Evolutionary conservation across 2,329 filamentous ascomycete species (phyloP), one percentile per base, ranked within the genome.

Genomic region (Cercospora berteroae): DNA sequence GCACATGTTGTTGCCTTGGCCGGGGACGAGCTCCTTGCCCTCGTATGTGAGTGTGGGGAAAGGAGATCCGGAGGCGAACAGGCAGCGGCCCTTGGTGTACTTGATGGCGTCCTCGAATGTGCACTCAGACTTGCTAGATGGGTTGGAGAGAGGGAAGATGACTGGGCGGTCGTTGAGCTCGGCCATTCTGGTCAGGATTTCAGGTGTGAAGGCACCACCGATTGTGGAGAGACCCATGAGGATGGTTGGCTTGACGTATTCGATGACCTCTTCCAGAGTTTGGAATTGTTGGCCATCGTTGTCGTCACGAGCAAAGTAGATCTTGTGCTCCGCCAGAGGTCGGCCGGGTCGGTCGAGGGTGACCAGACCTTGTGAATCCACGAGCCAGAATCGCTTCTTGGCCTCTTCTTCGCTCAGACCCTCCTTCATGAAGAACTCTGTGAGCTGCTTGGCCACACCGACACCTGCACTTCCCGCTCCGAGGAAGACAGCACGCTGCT

Each of bases 401-500:
- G 95, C 95, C 71, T 92, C 90, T 75, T 93, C 88, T 80, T 98
- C 94, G 9, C 90, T 90, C 76, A 98, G 85, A 48, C 95, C 95
- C 74, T 94, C 92, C 74, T 92, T 92, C 76, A 94, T 93, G 84
- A 98, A 98, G 86, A 93, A 97, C 81, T 97, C 93, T 66, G 97
- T 93, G 71, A 99, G 90, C 84, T 98, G 95, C 85, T 96, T 97
- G 68, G 95, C 95, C 68, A 99, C 95, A 83, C 95, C 95, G 56
- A 97, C 93, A 83, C 95, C 95, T 39, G 95, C 95, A 68, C 92
- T 96, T 65, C 95, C 95, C 63, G 95, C 94, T 67, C 95, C 95
- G 81, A 98, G 90, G 84, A 99, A 99, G 72, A 98, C 93, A 42
- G 97, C 91, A 64, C 91, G 91, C 81, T 99, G 95, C 76, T 98